Conservation (phyloP, 805 yeast genomes). For the Sugiyamaella qingdaonensis region DNA sequence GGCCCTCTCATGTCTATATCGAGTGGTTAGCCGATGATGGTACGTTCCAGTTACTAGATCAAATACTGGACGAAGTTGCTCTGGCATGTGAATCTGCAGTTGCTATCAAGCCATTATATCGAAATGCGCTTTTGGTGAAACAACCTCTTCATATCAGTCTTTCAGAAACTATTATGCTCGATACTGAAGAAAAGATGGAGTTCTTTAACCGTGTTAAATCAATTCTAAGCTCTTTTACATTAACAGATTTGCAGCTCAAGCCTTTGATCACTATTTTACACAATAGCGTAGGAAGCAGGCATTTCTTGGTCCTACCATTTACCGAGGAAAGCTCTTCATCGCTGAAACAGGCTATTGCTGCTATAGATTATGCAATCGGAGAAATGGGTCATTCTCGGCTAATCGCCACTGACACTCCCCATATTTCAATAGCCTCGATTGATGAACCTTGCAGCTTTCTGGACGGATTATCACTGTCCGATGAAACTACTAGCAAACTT, state of each 20-base stretch:
- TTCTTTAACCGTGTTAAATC: conserved; percentile 8
- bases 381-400: not conserved
- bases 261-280: not conserved
- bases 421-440: conserved; percentile 7
- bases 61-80: not conserved
- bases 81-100: not conserved
- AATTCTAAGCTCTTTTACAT: not conserved
- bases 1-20: conserved; percentile 28
- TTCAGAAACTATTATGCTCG: conserved; percentile 27
- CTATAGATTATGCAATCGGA: not conserved
- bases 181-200: conserved; percentile 7
- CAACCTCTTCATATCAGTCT: conserved; percentile 27
- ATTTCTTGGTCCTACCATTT: conserved; percentile 3
- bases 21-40: conserved; percentile 24
- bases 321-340: not conserved
- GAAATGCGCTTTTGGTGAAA: conserved; percentile 21
- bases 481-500: not conserved
- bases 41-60: conserved; percentile 3
- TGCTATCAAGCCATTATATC: conserved; percentile 15
- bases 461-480: not conserved
- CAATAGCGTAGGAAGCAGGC: conserved; percentile 2
- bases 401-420: conserved; percentile 5
- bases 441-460: not conserved
- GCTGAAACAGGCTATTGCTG: not conserved
- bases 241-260: not conserved